Base-by-base conservation (phyloP, 208 protist species). In the Trypanosoma cruzi region DNA sequence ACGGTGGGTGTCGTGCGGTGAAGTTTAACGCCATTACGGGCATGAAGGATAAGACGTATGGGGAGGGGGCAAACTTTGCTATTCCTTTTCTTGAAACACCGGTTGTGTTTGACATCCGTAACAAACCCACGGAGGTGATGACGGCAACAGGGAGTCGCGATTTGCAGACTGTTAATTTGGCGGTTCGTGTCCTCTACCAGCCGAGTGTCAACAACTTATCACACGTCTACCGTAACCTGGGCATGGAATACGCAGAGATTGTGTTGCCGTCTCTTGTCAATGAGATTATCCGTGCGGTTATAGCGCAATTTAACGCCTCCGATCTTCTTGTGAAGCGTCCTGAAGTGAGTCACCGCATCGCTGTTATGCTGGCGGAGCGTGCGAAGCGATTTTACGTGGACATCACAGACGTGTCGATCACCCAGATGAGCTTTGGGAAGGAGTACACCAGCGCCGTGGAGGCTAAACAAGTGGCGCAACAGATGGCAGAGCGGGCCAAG, bases 111-210 rank as follows among this genome's bases (percentile, higher is more conserved):
- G 98, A 99, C 75, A 94, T 99, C 29, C 91, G 99, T 63, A 96
- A 92, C 71, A 84, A 86, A 65, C 90, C 94, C 6, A 93, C 89
- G 42, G 85, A 92, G 64, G 92, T 98, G 48, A 70, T 86, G 42
- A 96, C 94, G 29, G 77, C 84, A 20, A 97, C 92, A n/a, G 93
- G 94, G 54, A 96, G 84, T 68, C 85, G 93, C 26, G 98, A 99
- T 88, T 76, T 99, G 66, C 99, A 99, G 80, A 99, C 98, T 63
- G 98, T 99, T 8, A 99, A 99, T 87, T 95, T 99, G 69, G 97
- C 95, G 7, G 88, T 99, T 11, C 97, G 99, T 86, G 97, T 99
- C 40, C 92, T 99, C 28, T 99, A 96, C 71, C 96, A 98, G 56
- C 98, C 99, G 29, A 90, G 91, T 60, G 74, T 92, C 13, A 77